phyloP scores from a whole-genome alignment of 176 grass and related monocot genomes.

The Eragrostis nindensis region DNA sequence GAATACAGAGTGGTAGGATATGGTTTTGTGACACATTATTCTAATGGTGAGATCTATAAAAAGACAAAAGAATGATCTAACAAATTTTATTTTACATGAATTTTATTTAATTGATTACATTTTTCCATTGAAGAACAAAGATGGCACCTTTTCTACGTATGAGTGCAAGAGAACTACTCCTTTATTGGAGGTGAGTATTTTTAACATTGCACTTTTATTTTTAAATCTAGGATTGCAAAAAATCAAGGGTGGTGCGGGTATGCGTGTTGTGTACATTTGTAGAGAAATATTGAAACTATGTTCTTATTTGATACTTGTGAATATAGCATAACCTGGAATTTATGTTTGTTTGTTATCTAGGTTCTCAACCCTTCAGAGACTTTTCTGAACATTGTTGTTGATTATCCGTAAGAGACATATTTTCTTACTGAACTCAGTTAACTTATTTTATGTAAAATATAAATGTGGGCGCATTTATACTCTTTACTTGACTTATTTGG shows the following conservation, averaged over 20 bases:
- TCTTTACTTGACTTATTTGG: background rate
- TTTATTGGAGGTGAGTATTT: slow-evolving; percentile 50
- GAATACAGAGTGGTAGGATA: no score
- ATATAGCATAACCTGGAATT: background rate
- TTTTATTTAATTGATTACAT: background rate
- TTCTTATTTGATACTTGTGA: no score
- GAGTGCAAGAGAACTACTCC: slow-evolving; percentile 50
- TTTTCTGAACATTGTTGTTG: slow-evolving; percentile 36
- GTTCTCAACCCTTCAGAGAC: slow-evolving; percentile 50
- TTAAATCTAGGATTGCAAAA: background rate
- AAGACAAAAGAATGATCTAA: no score
- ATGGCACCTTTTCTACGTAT: slow-evolving; percentile 52
- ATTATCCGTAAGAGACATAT: slow-evolving; percentile 47
- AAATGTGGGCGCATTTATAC: background rate
- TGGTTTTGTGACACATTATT: no score
- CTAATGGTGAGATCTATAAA: no score
- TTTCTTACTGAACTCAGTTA: background rate
- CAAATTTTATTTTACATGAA: no score
- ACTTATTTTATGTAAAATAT: background rate
- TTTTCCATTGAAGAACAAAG: slow-evolving; percentile 43
- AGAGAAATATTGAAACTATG: background rate
- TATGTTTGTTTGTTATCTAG: background rate
- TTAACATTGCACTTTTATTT: background rate
- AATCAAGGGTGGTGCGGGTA: no score
- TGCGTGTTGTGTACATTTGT: no score